Evolutionary conservation across 169 alveolate genomes (phyloP), one percentile per base, ranked within the genome.

Genomic region (Plasmodium gonderi): DNA sequence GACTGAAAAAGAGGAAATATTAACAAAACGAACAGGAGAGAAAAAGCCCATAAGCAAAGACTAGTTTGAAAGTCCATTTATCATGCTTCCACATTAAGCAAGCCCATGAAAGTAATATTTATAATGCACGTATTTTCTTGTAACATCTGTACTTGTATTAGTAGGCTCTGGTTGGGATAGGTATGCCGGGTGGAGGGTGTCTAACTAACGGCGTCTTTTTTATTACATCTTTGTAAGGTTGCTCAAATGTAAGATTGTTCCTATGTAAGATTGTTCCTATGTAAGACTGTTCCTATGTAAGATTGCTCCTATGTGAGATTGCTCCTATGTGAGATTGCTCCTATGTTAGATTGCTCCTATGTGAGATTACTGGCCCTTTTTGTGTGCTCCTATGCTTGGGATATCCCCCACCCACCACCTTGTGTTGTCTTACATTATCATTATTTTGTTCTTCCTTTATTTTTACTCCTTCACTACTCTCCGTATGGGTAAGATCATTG

Each of bases 401-500:
- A 6, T 42, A 4, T 42, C 14, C 51, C 9, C 51, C 51, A 42
- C 51, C 9, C 9, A 4, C 51, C 51, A 4, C 51, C 51, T 42
- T 9, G 51, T 4, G 51, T 4, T 42, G 4, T 6, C 51, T 69
- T 75, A 1, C 54, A n/a, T 11, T 45, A 7, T 45, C 51, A 6
- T 12, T 78, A 1, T 26, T 45, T 51, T 1, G 20, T 26, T 42
- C 33, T 14, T 45, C 11, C 44, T 20, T 17, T 17, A 1, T 7
- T 47, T 2, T 51, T 78, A 83, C 12, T 69, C 81, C 40, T 87
- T 74, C 20, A 87, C 45, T 31, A 42, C 44, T 8, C 49, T 75
- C 65, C 93, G 85, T 20, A 74, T 76, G 6, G 93, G 93, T 1
- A 75, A 40, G 33, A 87, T 40, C 85, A 87, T 87, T 11, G 93